These are phyloP conservation scores for Lipomyces orientalis DNA, from an alignment of 805 yeast species.

Conservation along the genomic window DNA sequence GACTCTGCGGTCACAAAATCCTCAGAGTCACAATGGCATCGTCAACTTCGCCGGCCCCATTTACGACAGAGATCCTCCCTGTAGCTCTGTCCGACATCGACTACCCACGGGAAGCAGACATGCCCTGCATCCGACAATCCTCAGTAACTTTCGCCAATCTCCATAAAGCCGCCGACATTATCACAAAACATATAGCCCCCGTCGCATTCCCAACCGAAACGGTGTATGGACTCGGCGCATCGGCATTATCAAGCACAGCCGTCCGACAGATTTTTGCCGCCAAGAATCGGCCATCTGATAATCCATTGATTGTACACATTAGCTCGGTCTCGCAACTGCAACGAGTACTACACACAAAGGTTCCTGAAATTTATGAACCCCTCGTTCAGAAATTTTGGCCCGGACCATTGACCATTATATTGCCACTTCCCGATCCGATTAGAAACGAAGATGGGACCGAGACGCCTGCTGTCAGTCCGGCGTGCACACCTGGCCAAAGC, in stretches of 20 bases:
- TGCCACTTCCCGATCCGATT: conserved; percentile 58
- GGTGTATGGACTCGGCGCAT: conserved; percentile 94
- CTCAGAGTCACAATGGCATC: conserved; percentile 1
- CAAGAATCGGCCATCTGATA: conserved; percentile 93
- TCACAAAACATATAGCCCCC: conserved; percentile 59
- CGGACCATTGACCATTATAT: conserved; percentile 87
- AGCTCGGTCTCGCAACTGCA: conserved; percentile 73
- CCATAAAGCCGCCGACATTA: conserved; percentile 61
- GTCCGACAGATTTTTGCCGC: conserved; percentile 82
- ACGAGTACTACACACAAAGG: conserved; percentile 40
- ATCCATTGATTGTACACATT: conserved; percentile 90
- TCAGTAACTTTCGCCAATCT: conserved; percentile 15
- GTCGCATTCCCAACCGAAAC: conserved; percentile 98
- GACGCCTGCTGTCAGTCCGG: conserved; percentile 56
- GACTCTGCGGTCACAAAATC: neutral
- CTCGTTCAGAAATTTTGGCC: conserved; percentile 86
- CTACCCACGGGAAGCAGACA: conserved; percentile 12
- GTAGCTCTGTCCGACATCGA: conserved; percentile 23
- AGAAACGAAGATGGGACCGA: conserved; percentile 41
- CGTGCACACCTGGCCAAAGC: conserved; percentile 84
- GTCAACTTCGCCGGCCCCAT: neutral
- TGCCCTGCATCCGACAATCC: conserved; percentile 13
- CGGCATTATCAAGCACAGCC: conserved; percentile 73
- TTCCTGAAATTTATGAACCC: conserved; percentile 72
- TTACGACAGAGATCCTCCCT: conserved; percentile 17